Evolutionary conservation across 1,284 basidiomycete genomes (phyloP).

Genomic region (Naganishia cerealis): DNA sequence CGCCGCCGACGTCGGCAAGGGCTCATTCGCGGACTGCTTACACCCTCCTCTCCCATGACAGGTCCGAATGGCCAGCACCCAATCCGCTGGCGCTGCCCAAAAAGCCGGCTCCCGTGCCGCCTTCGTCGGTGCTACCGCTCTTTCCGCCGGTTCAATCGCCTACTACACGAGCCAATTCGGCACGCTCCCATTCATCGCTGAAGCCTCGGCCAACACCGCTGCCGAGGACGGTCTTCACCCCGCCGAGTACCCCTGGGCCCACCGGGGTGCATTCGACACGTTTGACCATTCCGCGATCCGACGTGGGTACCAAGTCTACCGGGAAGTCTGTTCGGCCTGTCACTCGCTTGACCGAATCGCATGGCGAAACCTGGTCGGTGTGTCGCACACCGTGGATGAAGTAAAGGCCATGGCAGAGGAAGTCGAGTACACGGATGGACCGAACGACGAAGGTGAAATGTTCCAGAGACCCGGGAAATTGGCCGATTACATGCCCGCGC

Average conservation of each 20-base stretch:
- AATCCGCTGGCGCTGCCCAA: slow-evolving; percentile 22
- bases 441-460: slow-evolving; percentile 94
- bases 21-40: background rate
- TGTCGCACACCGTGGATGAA: slow-evolving; percentile 94
- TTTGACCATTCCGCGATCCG: slow-evolving; percentile 95
- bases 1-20: background rate
- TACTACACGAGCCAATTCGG: slow-evolving; percentile 97
- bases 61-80: slow-evolving; percentile 33
- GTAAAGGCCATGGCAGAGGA: slow-evolving; percentile 90
- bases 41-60: background rate
- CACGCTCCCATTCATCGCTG: slow-evolving; percentile 75
- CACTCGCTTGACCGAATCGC: slow-evolving; percentile 99
- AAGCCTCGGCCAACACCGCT: slow-evolving; percentile 84
- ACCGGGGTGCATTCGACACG: slow-evolving; percentile 80
- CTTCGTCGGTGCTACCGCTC: slow-evolving; percentile 71
- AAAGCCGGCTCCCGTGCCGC: slow-evolving; percentile 65
- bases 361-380: slow-evolving; percentile 98
- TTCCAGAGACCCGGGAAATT: slow-evolving; percentile 97
- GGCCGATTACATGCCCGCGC: slow-evolving; percentile 91
- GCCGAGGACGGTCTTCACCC: slow-evolving; percentile 95
- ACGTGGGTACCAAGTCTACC: slow-evolving; percentile 97
- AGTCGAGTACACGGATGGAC: slow-evolving; percentile 94
- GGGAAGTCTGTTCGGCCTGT: slow-evolving; percentile 97
- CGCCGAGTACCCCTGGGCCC: slow-evolving; percentile 82
- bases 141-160: slow-evolving; percentile 83